Evolutionary conservation across 2,329 filamentous ascomycete genomes (phyloP).

Genomic region (Mycogone perniciosa): DNA sequence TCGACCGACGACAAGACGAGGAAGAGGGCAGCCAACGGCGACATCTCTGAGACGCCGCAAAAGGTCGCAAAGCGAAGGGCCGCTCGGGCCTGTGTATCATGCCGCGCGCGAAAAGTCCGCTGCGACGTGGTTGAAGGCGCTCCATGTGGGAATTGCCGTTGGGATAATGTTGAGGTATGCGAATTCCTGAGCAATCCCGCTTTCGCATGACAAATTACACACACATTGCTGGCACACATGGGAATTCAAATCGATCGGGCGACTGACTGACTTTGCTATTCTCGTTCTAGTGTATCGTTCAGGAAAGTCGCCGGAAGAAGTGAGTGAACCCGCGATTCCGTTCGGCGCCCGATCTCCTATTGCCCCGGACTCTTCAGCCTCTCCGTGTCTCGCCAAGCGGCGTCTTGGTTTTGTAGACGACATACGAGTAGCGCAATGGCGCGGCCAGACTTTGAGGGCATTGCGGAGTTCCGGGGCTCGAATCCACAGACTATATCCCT

Average conservation of each 20-base stretch:
- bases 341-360: too few species aligned
- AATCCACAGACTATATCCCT: background rate
- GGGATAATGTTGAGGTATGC: slow-evolving; percentile 63
- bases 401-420: too few species aligned
- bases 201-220: background rate
- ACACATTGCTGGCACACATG: background rate
- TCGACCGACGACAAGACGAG: slow-evolving; percentile 20
- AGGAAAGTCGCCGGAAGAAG: slow-evolving; percentile 81
- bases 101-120: slow-evolving; percentile 81
- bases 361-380: too few species aligned
- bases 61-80: slow-evolving; percentile 71
- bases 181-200: too few species aligned
- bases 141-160: slow-evolving; percentile 80
- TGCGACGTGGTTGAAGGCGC: slow-evolving; percentile 89
- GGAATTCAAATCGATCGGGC: background rate
- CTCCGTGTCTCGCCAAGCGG: too few species aligned
- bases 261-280: slow-evolving; percentile 5
- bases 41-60: slow-evolving; percentile 27
- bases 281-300: slow-evolving; percentile 52
- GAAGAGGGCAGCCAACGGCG: slow-evolving; percentile 28
- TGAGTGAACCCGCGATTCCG: slow-evolving; percentile 40
- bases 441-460: background rate
- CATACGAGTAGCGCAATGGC: too few species aligned
- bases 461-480: background rate
- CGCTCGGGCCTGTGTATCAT: slow-evolving; percentile 86